These are phyloP conservation scores for Trichoderma reesei DNA, from an alignment of 495 filamentous ascomycete species.

Conservation along the genomic window DNA sequence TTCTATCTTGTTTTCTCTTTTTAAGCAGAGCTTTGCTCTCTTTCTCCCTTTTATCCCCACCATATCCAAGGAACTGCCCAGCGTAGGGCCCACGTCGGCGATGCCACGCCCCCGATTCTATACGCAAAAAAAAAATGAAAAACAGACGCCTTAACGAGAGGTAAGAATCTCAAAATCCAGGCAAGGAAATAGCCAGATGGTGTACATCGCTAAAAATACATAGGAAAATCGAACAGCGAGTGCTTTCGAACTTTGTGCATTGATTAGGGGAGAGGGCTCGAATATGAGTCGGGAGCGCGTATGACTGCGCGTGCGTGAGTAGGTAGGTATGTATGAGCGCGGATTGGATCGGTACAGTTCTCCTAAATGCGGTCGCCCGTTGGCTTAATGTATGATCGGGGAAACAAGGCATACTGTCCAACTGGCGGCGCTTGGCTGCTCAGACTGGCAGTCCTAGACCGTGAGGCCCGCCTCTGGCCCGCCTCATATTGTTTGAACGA, in stretches of 20 bases:
- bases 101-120: not conserved
- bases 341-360: not conserved
- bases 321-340: not conserved
- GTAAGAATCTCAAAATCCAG: not conserved
- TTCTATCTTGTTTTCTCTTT: not conserved
- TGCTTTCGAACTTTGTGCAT: not conserved
- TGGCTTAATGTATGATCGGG: slow-evolving; percentile 11
- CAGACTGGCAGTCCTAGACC: slow-evolving; percentile 26
- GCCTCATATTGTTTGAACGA: slow-evolving; percentile 14
- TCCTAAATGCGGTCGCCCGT: slow-evolving; percentile 9
- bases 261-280: not conserved
- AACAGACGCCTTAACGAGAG: slow-evolving; percentile 3
- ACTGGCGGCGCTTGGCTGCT: slow-evolving; percentile 28
- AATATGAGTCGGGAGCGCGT: not conserved
- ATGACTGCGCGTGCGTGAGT: not conserved
- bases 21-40: not conserved
- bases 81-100: not conserved
- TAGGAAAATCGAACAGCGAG: slow-evolving; percentile 1
- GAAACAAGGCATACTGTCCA: slow-evolving; percentile 33
- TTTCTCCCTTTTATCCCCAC: not conserved
- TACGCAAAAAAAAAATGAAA: not conserved
- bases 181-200: not conserved
- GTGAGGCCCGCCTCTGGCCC: slow-evolving; percentile 18
- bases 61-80: not conserved
- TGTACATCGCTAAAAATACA: not conserved